phyloP scores from a whole-genome alignment of 2,329 filamentous ascomycete species.

The Monosporascus sp. region DNA sequence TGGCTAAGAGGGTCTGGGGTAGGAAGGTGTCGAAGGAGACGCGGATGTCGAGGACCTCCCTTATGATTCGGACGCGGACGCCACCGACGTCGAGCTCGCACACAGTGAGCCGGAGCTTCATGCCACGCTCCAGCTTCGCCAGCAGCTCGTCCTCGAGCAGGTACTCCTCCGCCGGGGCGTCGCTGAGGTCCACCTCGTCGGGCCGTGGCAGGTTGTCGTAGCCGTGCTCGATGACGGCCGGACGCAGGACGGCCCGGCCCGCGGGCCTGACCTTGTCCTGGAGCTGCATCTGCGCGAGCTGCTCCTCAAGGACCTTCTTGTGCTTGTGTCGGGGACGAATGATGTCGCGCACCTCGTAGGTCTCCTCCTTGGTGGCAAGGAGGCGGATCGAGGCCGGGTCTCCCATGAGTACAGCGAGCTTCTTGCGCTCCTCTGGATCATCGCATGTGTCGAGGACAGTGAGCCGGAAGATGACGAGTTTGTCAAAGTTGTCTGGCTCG shows the following conservation, averaged over 20 bases:
- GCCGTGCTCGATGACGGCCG: constrained; percentile 42
- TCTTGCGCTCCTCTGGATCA: constrained; percentile 27
- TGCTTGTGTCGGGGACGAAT: constrained; percentile 24
- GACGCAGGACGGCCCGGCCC: constrained; percentile 40
- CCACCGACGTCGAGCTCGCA: constrained; percentile 54
- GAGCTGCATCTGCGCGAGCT: constrained; percentile 9
- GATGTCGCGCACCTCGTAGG: constrained; percentile 56
- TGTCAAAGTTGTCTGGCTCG: constrained; percentile 34
- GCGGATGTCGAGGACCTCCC: constrained; percentile 47
- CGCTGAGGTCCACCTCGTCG: constrained; percentile 22
- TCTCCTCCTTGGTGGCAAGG: constrained; percentile 43
- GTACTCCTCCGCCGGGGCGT: constrained; percentile 38
- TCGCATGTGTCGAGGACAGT: constrained; percentile 29
- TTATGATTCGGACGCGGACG: constrained; percentile 60
- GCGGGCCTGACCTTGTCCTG: constrained; percentile 31
- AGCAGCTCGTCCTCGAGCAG: constrained; percentile 60
- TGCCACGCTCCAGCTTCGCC: constrained; percentile 53
- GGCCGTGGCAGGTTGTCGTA: constrained; percentile 36
- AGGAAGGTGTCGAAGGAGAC: constrained; percentile 61
- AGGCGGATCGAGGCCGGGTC: constrained; percentile 33
- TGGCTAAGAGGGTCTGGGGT: constrained; percentile 63
- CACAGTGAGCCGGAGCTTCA: constrained; percentile 54
- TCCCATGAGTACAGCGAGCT: constrained; percentile 12
- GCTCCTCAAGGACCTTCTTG: constrained; percentile 9
- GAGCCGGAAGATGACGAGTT: constrained; percentile 38